Evolutionary conservation across 192 early-diverging fungal species (phyloP).

Genomic region (Helicostylum pulchrum): DNA sequence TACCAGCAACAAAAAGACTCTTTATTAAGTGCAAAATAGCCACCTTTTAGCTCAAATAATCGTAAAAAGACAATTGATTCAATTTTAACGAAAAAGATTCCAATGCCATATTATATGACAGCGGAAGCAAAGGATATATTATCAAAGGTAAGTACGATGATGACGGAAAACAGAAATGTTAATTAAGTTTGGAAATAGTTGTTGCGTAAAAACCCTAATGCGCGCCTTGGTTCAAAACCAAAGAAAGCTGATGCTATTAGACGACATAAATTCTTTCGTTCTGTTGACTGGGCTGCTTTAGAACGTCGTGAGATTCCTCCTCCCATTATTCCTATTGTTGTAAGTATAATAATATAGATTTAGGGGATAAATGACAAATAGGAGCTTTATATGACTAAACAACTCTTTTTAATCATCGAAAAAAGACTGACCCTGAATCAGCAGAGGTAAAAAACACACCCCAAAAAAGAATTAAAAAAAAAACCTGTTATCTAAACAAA

Average conservation of each 20-base stretch:
- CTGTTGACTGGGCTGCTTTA: conserved; percentile 62
- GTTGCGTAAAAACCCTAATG: conserved; percentile 49
- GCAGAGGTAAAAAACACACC: conserved; percentile 15
- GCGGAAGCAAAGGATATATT: conserved; percentile 74
- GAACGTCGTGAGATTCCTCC: conserved; percentile 54
- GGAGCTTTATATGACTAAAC: background rate
- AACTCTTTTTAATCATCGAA: background rate
- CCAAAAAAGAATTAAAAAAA: background rate
- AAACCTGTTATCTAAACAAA: background rate
- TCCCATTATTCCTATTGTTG: conserved; percentile 63
- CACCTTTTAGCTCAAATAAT: conserved; percentile 77
- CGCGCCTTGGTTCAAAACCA: conserved; percentile 44
- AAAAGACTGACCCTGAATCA: conserved; percentile 14
- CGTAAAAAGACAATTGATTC: conserved; percentile 79
- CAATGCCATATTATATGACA: conserved; percentile 76
- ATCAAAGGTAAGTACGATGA: conserved; percentile 52
- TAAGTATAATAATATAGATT: conserved; percentile 17
- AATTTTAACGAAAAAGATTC: conserved; percentile 77
- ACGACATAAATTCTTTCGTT: conserved; percentile 69
- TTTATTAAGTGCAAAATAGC: conserved; percentile 19
- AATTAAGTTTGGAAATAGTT: conserved; percentile 46
- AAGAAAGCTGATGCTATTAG: conserved; percentile 46
- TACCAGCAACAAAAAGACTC: background rate
- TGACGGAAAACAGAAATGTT: background rate
- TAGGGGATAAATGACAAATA: no score